A percentile compares a stretch with the other conserved stretches of the same genome.
Evolutionary conservation across 352 stramenopile species (phyloP).

Genomic region (Phytophthora foliorum): DNA sequence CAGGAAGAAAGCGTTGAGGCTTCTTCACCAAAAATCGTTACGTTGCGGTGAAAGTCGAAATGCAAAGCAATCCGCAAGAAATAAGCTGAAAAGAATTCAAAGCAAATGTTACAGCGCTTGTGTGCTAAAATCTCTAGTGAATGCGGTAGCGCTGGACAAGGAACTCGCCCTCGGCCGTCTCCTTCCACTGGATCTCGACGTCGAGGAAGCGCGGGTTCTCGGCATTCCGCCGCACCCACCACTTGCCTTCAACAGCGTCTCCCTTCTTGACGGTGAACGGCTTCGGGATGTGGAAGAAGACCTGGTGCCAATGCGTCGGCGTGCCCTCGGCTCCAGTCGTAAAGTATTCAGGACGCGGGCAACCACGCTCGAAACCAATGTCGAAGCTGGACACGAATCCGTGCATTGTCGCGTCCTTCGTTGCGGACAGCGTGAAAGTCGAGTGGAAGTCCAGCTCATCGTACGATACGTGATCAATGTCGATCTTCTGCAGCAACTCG

Average conservation of each 20-base stretch:
- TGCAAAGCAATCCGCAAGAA: conserved; percentile 16
- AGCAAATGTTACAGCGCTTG: conserved; percentile 22
- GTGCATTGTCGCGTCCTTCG: conserved; percentile 93
- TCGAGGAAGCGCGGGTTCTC: conserved; percentile 96
- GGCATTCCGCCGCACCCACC: conserved; percentile 90
- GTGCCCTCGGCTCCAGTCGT: conserved; percentile 91
- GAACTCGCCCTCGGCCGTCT: conserved; percentile 45
- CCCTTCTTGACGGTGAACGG: conserved; percentile 79
- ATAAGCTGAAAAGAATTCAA: conserved; percentile 35
- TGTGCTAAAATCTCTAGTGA: conserved; percentile 58
- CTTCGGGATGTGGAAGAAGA: conserved; percentile 96
- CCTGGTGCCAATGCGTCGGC: conserved; percentile 99
- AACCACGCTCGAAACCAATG: conserved; percentile 95
- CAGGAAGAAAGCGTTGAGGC: not conserved
- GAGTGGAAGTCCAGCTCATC: conserved; percentile 96
- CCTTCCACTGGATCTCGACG: conserved; percentile 88
- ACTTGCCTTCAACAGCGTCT: conserved; percentile 88
- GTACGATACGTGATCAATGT: conserved; percentile 92
- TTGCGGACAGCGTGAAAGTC: conserved; percentile 90
- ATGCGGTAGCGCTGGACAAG: conserved; percentile 79
- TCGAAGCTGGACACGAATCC: conserved; percentile 98
- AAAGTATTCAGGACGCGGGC: conserved; percentile 96
- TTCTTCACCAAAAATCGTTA: not conserved
- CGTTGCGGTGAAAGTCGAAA: not conserved
- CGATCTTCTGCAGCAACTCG: conserved; percentile 88